Evolutionary conservation across 2,329 filamentous ascomycete genomes (phyloP).

Genomic region (Pseudocercospora ulei): DNA sequence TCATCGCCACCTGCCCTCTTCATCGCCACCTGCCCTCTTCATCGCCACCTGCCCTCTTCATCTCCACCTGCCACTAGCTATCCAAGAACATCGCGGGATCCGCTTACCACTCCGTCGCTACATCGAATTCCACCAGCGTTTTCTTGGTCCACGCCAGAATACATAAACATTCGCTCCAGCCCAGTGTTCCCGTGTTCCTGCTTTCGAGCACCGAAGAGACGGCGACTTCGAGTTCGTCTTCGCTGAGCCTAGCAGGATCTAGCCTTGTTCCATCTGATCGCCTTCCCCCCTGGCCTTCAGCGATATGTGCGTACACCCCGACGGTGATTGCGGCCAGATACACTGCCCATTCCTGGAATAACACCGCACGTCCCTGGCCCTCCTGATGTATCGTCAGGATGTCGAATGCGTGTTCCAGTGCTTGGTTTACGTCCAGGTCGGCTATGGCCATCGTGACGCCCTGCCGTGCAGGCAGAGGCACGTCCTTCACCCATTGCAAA

Average conservation of each 20-base stretch:
- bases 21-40: no score
- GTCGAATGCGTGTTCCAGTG: slow-evolving; percentile 24
- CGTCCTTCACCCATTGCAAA: slow-evolving; percentile 32
- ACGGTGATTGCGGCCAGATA: slow-evolving; percentile 28
- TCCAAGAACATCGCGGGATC: slow-evolving; percentile 27
- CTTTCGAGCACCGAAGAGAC: slow-evolving; percentile 8
- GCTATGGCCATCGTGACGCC: neutral
- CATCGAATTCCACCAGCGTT: slow-evolving; percentile 22
- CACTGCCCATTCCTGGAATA: slow-evolving; percentile 29
- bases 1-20: slow-evolving; percentile 25
- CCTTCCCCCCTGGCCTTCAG: slow-evolving; percentile 8
- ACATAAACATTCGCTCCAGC: slow-evolving; percentile 18
- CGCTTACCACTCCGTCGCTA: slow-evolving; percentile 23
- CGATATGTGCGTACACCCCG: slow-evolving; percentile 26
- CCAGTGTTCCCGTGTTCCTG: slow-evolving; percentile 3
- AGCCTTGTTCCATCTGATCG: slow-evolving; percentile 12
- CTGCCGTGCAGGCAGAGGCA: neutral
- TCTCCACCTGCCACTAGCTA: slow-evolving; percentile 24
- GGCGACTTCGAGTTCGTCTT: slow-evolving; percentile 18
- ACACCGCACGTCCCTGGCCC: slow-evolving; percentile 18
- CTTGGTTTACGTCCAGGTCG: slow-evolving; percentile 8
- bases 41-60: slow-evolving; percentile 28
- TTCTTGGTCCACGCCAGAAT: slow-evolving; percentile 25
- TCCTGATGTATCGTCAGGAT: slow-evolving; percentile 24
- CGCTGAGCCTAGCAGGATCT: neutral